phyloP scores from a whole-genome alignment of 2,329 filamentous ascomycete species.

The Phymatotrichopsis omnivora region DNA sequence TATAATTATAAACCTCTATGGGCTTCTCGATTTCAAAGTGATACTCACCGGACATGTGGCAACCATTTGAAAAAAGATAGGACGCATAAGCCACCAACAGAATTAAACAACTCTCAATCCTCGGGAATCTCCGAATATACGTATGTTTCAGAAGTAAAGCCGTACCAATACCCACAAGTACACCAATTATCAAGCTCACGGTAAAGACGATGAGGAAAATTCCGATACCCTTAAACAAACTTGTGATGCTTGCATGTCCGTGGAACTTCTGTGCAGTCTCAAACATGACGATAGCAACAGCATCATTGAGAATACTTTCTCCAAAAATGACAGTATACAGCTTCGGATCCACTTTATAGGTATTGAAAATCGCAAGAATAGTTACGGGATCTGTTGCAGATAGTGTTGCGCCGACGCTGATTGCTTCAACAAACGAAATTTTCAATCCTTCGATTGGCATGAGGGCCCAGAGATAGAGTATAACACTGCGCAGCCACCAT shows the following conservation, averaged over 20 bases:
- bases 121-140: slow-evolving; percentile 80
- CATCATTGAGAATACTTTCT: slow-evolving; percentile 95
- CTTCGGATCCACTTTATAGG: slow-evolving; percentile 98
- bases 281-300: slow-evolving; percentile 96
- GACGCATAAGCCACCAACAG: slow-evolving; percentile 90
- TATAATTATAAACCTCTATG: slow-evolving; percentile 1
- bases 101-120: slow-evolving; percentile 92
- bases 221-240: slow-evolving; percentile 81
- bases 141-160: slow-evolving; percentile 90
- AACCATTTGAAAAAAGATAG: slow-evolving; percentile 95
- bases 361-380: slow-evolving; percentile 96
- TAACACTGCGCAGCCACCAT: slow-evolving; percentile 42
- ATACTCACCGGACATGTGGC: slow-evolving; percentile 81
- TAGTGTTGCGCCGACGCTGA: slow-evolving; percentile 89
- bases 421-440: slow-evolving; percentile 88
- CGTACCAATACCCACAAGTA: slow-evolving; percentile 75
- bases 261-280: slow-evolving; percentile 93
- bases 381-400: slow-evolving; percentile 97
- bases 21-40: background rate
- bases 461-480: slow-evolving; percentile 80
- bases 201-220: slow-evolving; percentile 96
- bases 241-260: slow-evolving; percentile 63
- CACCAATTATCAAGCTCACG: slow-evolving; percentile 79
- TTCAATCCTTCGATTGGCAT: slow-evolving; percentile 76
- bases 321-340: slow-evolving; percentile 98